Evolutionary conservation across 1,139 yeast genomes (phyloP).

Genomic region (Sugiyamaella grinbergsii): DNA sequence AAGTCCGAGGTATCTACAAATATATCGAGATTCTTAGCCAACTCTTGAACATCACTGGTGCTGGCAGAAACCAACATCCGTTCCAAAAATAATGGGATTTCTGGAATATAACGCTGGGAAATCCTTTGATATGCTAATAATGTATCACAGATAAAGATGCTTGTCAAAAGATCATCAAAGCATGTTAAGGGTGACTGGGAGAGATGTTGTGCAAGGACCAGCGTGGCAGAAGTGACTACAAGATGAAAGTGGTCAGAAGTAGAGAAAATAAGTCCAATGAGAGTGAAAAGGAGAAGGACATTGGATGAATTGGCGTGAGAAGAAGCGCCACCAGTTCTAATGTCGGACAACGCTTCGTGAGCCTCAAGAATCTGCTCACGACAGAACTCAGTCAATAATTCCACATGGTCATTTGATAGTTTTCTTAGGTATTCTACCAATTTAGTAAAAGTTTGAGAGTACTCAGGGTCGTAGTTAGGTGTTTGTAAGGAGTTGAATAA

Average conservation of each 20-base stretch:
- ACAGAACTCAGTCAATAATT: slow-evolving; percentile 59
- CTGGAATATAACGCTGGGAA: slow-evolving; percentile 83
- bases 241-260: slow-evolving; percentile 96
- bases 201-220: slow-evolving; percentile 71
- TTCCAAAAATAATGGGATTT: slow-evolving; percentile 62
- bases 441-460: slow-evolving; percentile 45
- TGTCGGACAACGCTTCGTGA: slow-evolving; percentile 50
- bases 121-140: slow-evolving; percentile 72
- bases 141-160: slow-evolving; percentile 65
- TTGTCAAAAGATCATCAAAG: slow-evolving; percentile 48
- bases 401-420: slow-evolving; percentile 67
- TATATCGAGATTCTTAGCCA: neutral
- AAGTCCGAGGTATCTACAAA: slow-evolving; percentile 12
- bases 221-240: slow-evolving; percentile 79
- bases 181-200: slow-evolving; percentile 51
- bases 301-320: slow-evolving; percentile 37
- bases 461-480: slow-evolving; percentile 30
- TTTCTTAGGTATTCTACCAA: slow-evolving; percentile 56
- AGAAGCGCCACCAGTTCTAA: slow-evolving; percentile 20
- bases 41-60: neutral
- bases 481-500: slow-evolving; percentile 48
- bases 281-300: slow-evolving; percentile 62
- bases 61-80: slow-evolving; percentile 42
- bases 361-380: slow-evolving; percentile 52
- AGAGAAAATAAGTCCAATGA: slow-evolving; percentile 79